These are phyloP conservation scores for Trichoderma aggressivum DNA, from an alignment of 2,329 filamentous ascomycete genomes.

Conservation along the genomic window DNA sequence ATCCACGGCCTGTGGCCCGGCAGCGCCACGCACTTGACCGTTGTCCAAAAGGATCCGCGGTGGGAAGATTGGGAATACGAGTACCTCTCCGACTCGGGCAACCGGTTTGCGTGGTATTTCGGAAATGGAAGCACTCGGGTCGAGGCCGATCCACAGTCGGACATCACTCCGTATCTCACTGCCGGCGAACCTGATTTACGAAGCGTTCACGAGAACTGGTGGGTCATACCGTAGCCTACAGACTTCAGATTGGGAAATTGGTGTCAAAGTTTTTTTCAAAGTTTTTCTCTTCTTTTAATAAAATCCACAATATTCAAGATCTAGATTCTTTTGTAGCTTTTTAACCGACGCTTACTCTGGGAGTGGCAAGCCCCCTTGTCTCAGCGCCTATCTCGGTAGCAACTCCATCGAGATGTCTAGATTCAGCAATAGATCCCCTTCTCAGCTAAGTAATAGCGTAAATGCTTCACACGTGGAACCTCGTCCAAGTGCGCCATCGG, in stretches of 20 bases:
- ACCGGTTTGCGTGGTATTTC: constrained; percentile 60
- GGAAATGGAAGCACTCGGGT: constrained; percentile 64
- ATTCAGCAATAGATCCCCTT: neutral
- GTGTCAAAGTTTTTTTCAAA: neutral
- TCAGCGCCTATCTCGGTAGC: constrained; percentile 1
- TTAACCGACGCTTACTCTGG: neutral
- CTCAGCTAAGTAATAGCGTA: neutral
- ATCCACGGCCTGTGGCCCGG: constrained; percentile 71
- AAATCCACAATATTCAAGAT: neutral
- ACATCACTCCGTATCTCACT: constrained; percentile 63
- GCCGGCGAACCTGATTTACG: constrained; percentile 55
- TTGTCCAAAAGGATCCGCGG: constrained; percentile 51
- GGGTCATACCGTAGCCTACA: constrained; percentile 39
- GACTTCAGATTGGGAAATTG: neutral
- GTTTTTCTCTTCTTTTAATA: neutral
- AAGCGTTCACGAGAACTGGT: constrained; percentile 67
- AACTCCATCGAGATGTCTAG: neutral
- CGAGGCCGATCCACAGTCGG: constrained; percentile 53
- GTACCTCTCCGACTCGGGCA: constrained; percentile 42
- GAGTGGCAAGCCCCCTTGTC: neutral
- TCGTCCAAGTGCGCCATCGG: neutral
- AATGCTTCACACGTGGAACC: neutral
- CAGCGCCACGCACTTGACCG: constrained; percentile 59
- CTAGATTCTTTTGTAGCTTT: constrained; percentile 1
- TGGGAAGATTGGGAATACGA: constrained; percentile 56